phyloP scores from a whole-genome alignment of 352 stramenopile genomes.

The Globisporangium perplexum region DNA sequence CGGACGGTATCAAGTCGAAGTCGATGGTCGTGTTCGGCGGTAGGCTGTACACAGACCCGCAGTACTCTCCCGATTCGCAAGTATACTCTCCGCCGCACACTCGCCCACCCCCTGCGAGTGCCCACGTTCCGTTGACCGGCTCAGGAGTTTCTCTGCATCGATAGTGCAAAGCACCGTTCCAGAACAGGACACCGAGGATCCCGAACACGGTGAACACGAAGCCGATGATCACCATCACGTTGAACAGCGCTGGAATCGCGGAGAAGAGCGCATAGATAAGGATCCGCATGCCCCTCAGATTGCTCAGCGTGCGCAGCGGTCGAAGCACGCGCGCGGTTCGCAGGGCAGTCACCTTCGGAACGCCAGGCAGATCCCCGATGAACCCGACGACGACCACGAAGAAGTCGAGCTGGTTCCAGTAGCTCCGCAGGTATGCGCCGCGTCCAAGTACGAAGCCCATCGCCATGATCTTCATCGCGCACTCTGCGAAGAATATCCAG shows the following conservation, averaged over 20 bases:
- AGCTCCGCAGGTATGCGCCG: conserved; percentile 56
- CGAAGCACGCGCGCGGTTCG: conserved; percentile 44
- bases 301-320: conserved; percentile 56
- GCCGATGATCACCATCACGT: conserved; percentile 55
- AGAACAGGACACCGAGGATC: conserved; percentile 64
- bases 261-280: conserved; percentile 56
- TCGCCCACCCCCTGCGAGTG: conserved; percentile 16
- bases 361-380: conserved; percentile 28
- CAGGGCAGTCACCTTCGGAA: conserved; percentile 31
- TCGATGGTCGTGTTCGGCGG: conserved; percentile 25
- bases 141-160: conserved; percentile 42
- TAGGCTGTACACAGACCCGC: conserved; percentile 35
- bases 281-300: conserved; percentile 30
- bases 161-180: conserved; percentile 39
- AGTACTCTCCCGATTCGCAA: conserved; percentile 25
- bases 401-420: conserved; percentile 86
- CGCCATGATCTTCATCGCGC: conserved; percentile 72
- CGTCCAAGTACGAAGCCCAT: conserved; percentile 56
- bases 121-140: conserved; percentile 38
- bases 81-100: conserved; percentile 31
- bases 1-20: conserved; percentile 21
- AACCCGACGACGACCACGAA: conserved; percentile 64
- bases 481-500: conserved; percentile 73
- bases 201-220: conserved; percentile 75
- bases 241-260: conserved; percentile 49